phyloP scores from a whole-genome alignment of 768 basidiomycete genomes.

The Kwoniella botswanensis region DNA sequence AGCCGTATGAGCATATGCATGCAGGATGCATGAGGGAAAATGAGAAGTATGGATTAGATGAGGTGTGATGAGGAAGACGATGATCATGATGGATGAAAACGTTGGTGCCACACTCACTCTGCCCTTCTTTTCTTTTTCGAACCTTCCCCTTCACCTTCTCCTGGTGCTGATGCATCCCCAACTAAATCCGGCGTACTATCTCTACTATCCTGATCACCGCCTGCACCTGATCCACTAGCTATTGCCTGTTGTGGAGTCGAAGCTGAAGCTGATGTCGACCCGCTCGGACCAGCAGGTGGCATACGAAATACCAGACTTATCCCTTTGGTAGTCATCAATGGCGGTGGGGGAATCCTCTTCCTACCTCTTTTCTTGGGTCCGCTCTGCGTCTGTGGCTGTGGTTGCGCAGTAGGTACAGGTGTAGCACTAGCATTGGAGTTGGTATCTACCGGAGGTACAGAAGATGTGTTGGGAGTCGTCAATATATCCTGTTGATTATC shows the following conservation, averaged over 20 bases:
- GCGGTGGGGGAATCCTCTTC: slow-evolving; percentile 15
- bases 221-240: slow-evolving; percentile 1
- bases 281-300: slow-evolving; percentile 11
- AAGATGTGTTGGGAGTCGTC: background rate
- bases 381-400: background rate
- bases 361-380: slow-evolving; percentile 11
- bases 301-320: slow-evolving; percentile 30
- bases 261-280: background rate
- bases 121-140: slow-evolving; percentile 28
- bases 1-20: background rate
- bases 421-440: background rate
- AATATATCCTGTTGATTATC: slow-evolving; percentile 3
- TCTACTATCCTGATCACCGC: slow-evolving; percentile 7
- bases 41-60: background rate
- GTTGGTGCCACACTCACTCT: slow-evolving; percentile 33
- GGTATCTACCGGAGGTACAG: background rate
- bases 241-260: background rate
- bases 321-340: slow-evolving; percentile 19
- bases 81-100: slow-evolving; percentile 1
- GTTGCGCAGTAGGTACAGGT: background rate
- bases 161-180: background rate
- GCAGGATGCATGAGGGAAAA: no score
- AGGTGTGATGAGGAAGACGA: slow-evolving; percentile 1
- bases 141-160: background rate
- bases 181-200: slow-evolving; percentile 15